phyloP scores from a whole-genome alignment of 495 filamentous ascomycete genomes.

The Penicillium soppii region DNA sequence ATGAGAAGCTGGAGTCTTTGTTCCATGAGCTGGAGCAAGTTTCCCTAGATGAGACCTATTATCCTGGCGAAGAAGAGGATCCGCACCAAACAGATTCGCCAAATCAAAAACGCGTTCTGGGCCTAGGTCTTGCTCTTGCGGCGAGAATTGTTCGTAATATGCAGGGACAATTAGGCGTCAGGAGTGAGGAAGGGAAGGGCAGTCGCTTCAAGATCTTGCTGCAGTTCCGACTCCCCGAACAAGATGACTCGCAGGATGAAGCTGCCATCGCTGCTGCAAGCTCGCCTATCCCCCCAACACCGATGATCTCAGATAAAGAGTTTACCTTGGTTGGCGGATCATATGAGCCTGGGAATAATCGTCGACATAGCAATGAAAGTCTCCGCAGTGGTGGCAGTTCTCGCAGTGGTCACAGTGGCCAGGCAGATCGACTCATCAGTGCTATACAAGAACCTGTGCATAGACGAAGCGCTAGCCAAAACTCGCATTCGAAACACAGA shows the following conservation, averaged over 20 bases:
- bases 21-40: slow-evolving; percentile 91
- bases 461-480: slow-evolving; percentile 33
- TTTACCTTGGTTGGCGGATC: slow-evolving; percentile 31
- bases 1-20: slow-evolving; percentile 67
- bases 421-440: slow-evolving; percentile 73
- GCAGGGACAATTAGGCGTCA: slow-evolving; percentile 84
- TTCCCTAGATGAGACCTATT: slow-evolving; percentile 47
- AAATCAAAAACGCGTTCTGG: slow-evolving; percentile 53
- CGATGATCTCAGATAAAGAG: slow-evolving; percentile 27
- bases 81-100: neutral
- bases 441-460: slow-evolving; percentile 65
- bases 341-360: slow-evolving; percentile 1
- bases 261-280: neutral
- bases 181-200: slow-evolving; percentile 83
- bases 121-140: slow-evolving; percentile 83
- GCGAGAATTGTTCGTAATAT: slow-evolving; percentile 84
- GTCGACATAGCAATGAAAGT: slow-evolving; percentile 47
- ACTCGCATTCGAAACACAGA: slow-evolving; percentile 6
- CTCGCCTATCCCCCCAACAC: slow-evolving; percentile 10
- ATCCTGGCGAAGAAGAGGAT: slow-evolving; percentile 9
- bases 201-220: slow-evolving; percentile 65
- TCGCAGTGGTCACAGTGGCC: slow-evolving; percentile 59
- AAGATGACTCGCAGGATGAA: neutral
- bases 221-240: slow-evolving; percentile 36
- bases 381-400: slow-evolving; percentile 52